These are phyloP conservation scores for Globisporangium paddicum DNA, from an alignment of 352 stramenopile species.

Conservation along the genomic window DNA sequence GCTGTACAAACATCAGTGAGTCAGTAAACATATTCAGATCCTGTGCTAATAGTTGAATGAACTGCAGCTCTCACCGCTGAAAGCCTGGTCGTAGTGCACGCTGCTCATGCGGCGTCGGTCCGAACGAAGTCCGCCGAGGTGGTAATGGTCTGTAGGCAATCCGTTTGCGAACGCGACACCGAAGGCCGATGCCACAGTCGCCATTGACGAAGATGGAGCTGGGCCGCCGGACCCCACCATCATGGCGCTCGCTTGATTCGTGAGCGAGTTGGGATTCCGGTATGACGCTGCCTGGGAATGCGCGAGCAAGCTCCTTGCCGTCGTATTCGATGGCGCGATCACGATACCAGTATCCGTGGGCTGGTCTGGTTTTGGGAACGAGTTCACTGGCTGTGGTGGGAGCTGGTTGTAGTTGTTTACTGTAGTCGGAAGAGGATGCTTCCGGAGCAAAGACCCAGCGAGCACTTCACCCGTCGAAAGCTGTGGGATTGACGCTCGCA, in stretches of 20 bases:
- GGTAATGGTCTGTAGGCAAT: constrained; percentile 24
- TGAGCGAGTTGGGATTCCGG: constrained; percentile 13
- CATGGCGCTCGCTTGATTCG: constrained; percentile 22
- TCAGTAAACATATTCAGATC: background rate
- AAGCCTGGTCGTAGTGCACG: constrained; percentile 51
- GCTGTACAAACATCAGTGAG: background rate
- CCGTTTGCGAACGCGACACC: constrained; percentile 18
- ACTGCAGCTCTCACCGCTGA: constrained; percentile 27
- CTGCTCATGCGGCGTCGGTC: constrained; percentile 42
- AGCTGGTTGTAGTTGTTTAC: constrained; percentile 8
- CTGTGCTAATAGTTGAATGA: background rate
- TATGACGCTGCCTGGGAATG: constrained; percentile 15
- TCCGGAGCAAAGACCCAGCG: constrained; percentile 39
- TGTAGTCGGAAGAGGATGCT: constrained; percentile 19
- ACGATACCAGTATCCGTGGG: constrained; percentile 32
- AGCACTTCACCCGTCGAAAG: constrained; percentile 34
- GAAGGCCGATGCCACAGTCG: constrained; percentile 50
- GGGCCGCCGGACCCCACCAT: constrained; percentile 14
- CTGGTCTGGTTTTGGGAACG: constrained; percentile 39
- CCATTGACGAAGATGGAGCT: constrained; percentile 22
- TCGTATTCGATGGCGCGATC: constrained; percentile 43
- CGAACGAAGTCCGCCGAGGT: constrained; percentile 31
- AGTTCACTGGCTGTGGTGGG: constrained; percentile 17
- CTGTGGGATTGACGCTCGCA: constrained; percentile 14
- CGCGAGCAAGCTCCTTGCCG: constrained; percentile 32